Evolutionary conservation across 345 rosid genomes (phyloP), one percentile per base, ranked within the genome.

Genomic region (Garcia nutans): DNA sequence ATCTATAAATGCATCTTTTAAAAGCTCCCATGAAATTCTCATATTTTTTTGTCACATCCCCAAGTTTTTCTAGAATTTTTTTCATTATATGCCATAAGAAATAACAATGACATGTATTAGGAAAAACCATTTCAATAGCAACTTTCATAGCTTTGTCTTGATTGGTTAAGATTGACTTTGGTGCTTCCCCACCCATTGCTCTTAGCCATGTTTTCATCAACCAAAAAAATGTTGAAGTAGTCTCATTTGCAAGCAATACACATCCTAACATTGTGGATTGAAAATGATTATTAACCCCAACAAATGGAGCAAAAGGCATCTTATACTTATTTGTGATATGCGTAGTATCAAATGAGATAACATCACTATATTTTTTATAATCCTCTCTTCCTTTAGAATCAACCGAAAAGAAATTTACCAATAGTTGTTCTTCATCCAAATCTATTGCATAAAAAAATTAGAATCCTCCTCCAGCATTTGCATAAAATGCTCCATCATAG

Each of bases 371-470:
- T 73, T 87, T 86, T 55, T 68, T 45, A 19, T 82, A 84, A 65
- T 86, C 86, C 6, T 77, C 75, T 78, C 88, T 83, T 68, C 88
- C 80, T 75, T 82, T 84, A 44, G 84, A 87, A 86, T 86, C 87
- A 75, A 82, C 81, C 85, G 85, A 86, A 50, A 84, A 79, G 76
- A 86, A 59, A 80, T 86, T 84, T 69, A 82, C 81, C 73, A 86
- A 78, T 2, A 81, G 75, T 47, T 79, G 84, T 62, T 84, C 87
- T 80, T 82, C 82, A 57, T 86, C 84, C 23, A 86, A 73, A 67
- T 86, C 88, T 47, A 84, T 73, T 1, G 88, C 87, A 37, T 81
- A 86, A 62, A 86, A 76, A 82, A 84, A 41, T 78, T 78, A 13
- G 88, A 79, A 78, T 84, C 82, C n/a, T 84, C 87, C 69, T 86